Evolutionary conservation across 768 basidiomycete genomes (phyloP).

Genomic region (Lactarius sp.): DNA sequence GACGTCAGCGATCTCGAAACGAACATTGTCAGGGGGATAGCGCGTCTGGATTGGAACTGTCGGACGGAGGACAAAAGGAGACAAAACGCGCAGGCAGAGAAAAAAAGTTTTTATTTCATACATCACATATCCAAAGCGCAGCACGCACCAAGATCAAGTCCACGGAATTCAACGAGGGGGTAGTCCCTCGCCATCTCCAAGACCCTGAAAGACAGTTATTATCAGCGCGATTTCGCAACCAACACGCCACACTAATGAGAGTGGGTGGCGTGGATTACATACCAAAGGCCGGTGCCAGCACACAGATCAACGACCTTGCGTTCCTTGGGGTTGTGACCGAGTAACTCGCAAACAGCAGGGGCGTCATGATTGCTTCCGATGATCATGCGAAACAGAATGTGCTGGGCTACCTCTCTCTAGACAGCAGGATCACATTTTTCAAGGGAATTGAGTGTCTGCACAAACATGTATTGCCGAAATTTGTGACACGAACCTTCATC

Average conservation of each 20-base stretch:
- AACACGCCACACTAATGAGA: constrained; percentile 7
- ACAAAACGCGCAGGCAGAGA: background rate
- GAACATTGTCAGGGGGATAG: constrained; percentile 54
- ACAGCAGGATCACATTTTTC: background rate
- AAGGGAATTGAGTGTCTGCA: background rate
- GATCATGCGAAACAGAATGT: constrained; percentile 34
- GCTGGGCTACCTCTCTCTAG: constrained; percentile 22
- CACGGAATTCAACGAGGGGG: constrained; percentile 59
- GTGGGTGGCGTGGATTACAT: constrained; percentile 29
- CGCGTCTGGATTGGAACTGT: constrained; percentile 69
- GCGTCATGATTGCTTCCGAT: constrained; percentile 56
- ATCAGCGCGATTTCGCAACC: background rate
- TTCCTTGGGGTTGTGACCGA: constrained; percentile 42
- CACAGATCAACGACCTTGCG: constrained; percentile 64
- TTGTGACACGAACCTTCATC: constrained; percentile 48
- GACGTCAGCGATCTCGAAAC: constrained; percentile 64
- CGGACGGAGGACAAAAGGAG: background rate
- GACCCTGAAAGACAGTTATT: constrained; percentile 43
- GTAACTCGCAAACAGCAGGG: constrained; percentile 54
- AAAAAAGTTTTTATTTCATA: background rate
- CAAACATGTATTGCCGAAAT: background rate
- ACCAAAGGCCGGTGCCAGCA: constrained; percentile 74
- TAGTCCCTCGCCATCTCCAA: constrained; percentile 69
- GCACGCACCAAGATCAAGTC: constrained; percentile 68
- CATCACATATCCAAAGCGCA: constrained; percentile 11